phyloP scores from a whole-genome alignment of 2,329 filamentous ascomycete genomes.

The Zelopaecilomyces penicillatus region DNA sequence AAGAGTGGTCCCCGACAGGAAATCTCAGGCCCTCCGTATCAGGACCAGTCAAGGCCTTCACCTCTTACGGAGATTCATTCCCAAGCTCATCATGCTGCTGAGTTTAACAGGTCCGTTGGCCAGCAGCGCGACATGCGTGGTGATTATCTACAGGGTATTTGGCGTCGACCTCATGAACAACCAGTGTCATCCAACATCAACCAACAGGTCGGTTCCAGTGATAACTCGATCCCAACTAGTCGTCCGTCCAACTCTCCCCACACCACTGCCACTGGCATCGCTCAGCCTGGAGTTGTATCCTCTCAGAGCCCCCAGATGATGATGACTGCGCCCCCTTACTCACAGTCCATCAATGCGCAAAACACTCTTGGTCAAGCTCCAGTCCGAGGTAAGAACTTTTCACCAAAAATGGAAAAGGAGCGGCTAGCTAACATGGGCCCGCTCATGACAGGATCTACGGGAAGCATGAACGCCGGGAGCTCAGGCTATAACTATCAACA shows the following conservation, averaged over 20 bases:
- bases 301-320: constrained; percentile 59
- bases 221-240: constrained; percentile 38
- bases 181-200: constrained; percentile 43
- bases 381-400: constrained; percentile 43
- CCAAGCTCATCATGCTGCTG: constrained; percentile 80
- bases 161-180: constrained; percentile 75
- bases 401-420: too few relatives aligned
- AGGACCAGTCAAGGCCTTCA: constrained; percentile 74
- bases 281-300: constrained; percentile 49
- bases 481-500: constrained; percentile 59
- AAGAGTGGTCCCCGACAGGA: constrained; percentile 80
- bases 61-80: constrained; percentile 71
- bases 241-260: constrained; percentile 52
- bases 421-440: constrained; percentile 38
- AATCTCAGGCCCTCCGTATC: constrained; percentile 76
- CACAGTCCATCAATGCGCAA: constrained; percentile 62
- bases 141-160: constrained; percentile 73
- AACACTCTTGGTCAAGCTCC: constrained; percentile 63
- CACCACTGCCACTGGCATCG: constrained; percentile 42
- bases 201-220: constrained; percentile 37
- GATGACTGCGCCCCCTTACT: constrained; percentile 58
- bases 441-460: constrained; percentile 38
- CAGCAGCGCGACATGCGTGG: constrained; percentile 70
- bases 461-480: constrained; percentile 41
- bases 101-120: constrained; percentile 80